Evolutionary conservation across 352 stramenopile genomes (phyloP).

Genomic region (Globisporangium spiculum): DNA sequence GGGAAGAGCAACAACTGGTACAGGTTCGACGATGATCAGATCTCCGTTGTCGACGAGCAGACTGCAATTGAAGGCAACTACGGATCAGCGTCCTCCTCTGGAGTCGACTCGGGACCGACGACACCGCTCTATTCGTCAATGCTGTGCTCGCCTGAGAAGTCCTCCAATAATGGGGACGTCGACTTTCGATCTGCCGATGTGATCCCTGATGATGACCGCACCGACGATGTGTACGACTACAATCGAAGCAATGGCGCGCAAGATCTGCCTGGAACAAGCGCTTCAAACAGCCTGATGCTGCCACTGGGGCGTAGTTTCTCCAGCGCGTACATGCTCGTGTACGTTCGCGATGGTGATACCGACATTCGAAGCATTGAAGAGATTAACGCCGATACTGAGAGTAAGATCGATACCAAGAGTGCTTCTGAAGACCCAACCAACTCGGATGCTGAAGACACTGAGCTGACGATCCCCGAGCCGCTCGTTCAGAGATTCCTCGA

Average conservation of each 20-base stretch:
- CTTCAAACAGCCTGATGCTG: constrained; percentile 42
- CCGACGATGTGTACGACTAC: constrained; percentile 46
- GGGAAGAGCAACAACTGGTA: constrained; percentile 70
- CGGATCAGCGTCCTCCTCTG: constrained; percentile 35
- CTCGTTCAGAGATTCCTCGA: constrained; percentile 72
- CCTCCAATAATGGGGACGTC: constrained; percentile 21
- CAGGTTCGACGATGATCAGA: constrained; percentile 85
- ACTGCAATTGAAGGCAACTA: constrained; percentile 79
- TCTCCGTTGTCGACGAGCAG: constrained; percentile 68
- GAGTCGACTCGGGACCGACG: constrained; percentile 20
- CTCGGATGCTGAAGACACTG: neutral
- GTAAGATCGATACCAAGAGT: neutral
- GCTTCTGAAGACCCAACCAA: neutral
- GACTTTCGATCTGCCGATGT: constrained; percentile 41
- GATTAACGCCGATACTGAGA: constrained; percentile 1
- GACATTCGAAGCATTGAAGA: constrained; percentile 59
- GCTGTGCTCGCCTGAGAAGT: constrained; percentile 42
- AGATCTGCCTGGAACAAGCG: constrained; percentile 12
- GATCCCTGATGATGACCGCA: constrained; percentile 25
- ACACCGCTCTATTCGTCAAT: constrained; percentile 60
- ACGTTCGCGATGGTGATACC: constrained; percentile 75
- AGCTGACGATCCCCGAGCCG: constrained; percentile 48
- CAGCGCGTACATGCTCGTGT: constrained; percentile 89
- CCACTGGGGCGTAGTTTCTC: constrained; percentile 67
- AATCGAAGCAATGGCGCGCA: constrained; percentile 23